Evolutionary conservation across 345 rosid genomes (phyloP).

Genomic region (Linum lewisii): DNA sequence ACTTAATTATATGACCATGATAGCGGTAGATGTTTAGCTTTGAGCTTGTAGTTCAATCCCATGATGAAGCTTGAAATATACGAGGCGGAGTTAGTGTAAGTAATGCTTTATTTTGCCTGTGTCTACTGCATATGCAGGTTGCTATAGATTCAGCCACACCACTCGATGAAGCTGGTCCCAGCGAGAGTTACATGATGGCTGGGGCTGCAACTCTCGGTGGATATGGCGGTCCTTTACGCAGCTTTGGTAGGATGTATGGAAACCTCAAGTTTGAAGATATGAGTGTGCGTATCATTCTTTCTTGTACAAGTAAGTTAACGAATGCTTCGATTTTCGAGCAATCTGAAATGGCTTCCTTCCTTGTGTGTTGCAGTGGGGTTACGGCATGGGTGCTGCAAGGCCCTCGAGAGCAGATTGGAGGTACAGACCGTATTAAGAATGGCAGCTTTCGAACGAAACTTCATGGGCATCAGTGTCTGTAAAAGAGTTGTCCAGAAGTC

Average conservation of each 20-base stretch:
- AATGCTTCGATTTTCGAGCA: not conserved
- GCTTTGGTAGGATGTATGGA: constrained; percentile 74
- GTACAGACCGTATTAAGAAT: constrained; percentile 62
- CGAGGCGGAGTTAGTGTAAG: not conserved
- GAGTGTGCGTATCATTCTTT: constrained; percentile 19
- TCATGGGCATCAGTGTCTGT: not conserved
- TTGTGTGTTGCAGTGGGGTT: constrained; percentile 52
- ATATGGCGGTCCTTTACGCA: constrained; percentile 79
- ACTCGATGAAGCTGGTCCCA: constrained; percentile 69
- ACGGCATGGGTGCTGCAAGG: constrained; percentile 50
- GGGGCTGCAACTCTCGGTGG: constrained; percentile 52
- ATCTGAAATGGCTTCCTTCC: not conserved
- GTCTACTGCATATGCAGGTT: constrained; percentile 39
- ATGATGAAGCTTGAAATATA: not conserved
- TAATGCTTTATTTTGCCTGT: not conserved
- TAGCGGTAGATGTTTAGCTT: too few relatives aligned
- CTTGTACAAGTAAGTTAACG: not conserved
- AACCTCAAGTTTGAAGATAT: constrained; percentile 63
- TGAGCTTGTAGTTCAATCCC: not conserved
- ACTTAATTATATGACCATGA: too few relatives aligned
- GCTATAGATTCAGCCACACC: constrained; percentile 98
- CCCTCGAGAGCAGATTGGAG: constrained; percentile 87
- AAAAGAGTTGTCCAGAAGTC: not conserved
- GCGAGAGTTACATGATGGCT: constrained; percentile 44
- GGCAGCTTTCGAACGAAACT: not conserved